phyloP scores from a whole-genome alignment of 2,329 filamentous ascomycete species.

The Cladosporium sp. region DNA sequence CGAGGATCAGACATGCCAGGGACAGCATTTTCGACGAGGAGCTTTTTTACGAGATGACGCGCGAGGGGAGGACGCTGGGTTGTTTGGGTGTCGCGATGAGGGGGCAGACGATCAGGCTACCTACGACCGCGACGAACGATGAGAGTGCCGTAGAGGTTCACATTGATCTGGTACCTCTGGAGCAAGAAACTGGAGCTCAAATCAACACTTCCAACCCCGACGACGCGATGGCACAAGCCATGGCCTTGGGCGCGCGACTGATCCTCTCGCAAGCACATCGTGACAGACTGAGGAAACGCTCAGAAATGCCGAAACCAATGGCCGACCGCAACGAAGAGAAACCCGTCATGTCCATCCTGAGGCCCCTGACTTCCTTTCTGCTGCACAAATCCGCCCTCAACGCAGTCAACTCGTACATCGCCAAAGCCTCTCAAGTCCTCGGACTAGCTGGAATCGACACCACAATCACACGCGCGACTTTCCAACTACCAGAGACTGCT shows the following conservation, averaged over 20 bases:
- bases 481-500: constrained; percentile 9
- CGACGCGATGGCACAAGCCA: constrained; percentile 57
- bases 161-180: constrained; percentile 62
- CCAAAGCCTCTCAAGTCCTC: constrained; percentile 13
- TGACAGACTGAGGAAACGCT: constrained; percentile 66
- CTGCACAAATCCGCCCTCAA: constrained; percentile 43
- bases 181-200: constrained; percentile 14
- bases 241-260: constrained; percentile 66
- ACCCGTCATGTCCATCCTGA: constrained; percentile 54
- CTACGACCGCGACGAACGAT: neutral
- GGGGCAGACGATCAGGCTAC: constrained; percentile 38
- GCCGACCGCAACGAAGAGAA: constrained; percentile 46
- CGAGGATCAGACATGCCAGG: constrained; percentile 67
- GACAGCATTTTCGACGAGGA: constrained; percentile 82
- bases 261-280: constrained; percentile 76
- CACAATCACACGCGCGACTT: constrained; percentile 10
- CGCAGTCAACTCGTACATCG: constrained; percentile 34
- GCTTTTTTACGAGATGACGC: constrained; percentile 81
- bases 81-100: constrained; percentile 66
- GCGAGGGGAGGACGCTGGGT: constrained; percentile 71
- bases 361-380: constrained; percentile 53
- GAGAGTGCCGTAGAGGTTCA: constrained; percentile 45
- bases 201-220: constrained; percentile 24
- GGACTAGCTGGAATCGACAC: constrained; percentile 20
- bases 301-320: constrained; percentile 58